Conservation (phyloP, 306 rosid species). For the Potentilla sterilis region DNA sequence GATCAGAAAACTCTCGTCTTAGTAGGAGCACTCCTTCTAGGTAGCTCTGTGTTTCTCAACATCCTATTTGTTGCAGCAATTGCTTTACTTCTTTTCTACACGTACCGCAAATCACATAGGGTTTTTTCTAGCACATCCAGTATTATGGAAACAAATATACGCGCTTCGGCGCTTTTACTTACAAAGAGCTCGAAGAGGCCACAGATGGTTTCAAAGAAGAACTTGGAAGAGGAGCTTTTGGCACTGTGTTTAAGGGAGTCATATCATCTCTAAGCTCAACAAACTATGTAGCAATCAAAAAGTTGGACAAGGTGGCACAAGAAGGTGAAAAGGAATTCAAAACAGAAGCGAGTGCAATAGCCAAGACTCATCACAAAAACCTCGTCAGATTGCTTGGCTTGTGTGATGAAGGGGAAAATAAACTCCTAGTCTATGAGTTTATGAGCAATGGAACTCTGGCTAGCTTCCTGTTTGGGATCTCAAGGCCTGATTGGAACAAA, state of each 20-base stretch:
- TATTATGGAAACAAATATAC: slow-evolving; percentile 13
- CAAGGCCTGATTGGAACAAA: slow-evolving; percentile 25
- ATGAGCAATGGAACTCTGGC: slow-evolving; percentile 29
- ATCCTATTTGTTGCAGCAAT: slow-evolving; percentile 11
- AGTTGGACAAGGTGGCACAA: slow-evolving; percentile 31
- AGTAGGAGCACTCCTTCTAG: slow-evolving; percentile 24
- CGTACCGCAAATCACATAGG: neutral
- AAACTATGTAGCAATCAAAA: slow-evolving; percentile 41
- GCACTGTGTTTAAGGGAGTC: slow-evolving; percentile 13
- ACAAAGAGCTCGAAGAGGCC: neutral
- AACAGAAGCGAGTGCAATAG: slow-evolving; percentile 31
- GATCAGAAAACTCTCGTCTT: slow-evolving; percentile 9
- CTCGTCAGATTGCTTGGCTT: slow-evolving; percentile 22
- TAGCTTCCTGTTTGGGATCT: slow-evolving; percentile 16
- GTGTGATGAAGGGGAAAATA: slow-evolving; percentile 21
- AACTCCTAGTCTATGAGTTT: slow-evolving; percentile 28
- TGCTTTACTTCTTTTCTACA: slow-evolving; percentile 1
- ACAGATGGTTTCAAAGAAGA: slow-evolving; percentile 11
- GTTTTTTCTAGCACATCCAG: neutral
- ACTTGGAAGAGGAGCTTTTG: slow-evolving; percentile 15
- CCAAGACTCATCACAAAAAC: slow-evolving; percentile 35
- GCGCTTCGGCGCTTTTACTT: slow-evolving; percentile 3
- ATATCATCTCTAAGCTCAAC: slow-evolving; percentile 8
- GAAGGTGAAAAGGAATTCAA: slow-evolving; percentile 46
- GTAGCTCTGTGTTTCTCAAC: slow-evolving; percentile 32